phyloP scores from a whole-genome alignment of 306 rosid genomes.

The Pueraria montana region DNA sequence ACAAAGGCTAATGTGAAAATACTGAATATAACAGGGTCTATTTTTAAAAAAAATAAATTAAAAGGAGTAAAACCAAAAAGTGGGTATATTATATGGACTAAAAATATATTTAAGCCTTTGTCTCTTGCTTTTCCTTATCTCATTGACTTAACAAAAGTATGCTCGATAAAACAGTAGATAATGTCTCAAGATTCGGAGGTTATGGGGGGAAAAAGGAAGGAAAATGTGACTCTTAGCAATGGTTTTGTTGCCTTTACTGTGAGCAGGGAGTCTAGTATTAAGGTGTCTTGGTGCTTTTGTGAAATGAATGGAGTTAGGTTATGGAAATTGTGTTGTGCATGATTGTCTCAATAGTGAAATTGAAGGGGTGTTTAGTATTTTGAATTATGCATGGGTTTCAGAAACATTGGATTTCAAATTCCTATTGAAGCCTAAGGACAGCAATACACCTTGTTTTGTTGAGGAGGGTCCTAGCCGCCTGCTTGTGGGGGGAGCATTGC shows the following conservation, averaged over 20 bases:
- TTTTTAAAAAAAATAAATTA: not conserved
- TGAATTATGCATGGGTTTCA: conserved; percentile 53
- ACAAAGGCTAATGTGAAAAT: not conserved
- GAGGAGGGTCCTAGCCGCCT: conserved; percentile 95
- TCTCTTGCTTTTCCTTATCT: not conserved
- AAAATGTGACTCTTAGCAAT: conserved; percentile 30
- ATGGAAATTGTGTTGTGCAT: not conserved
- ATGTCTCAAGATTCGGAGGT: conserved; percentile 15
- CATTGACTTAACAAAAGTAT: conserved; percentile 6
- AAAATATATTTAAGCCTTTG: not conserved
- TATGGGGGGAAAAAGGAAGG: not conserved
- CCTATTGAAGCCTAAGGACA: conserved; percentile 83
- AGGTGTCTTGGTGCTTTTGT: not conserved
- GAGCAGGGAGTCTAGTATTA: not conserved
- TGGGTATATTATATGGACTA: not conserved
- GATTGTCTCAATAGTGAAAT: not conserved
- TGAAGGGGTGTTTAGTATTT: conserved; percentile 18
- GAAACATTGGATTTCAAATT: conserved; percentile 97
- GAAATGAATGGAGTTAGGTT: conserved; percentile 15
- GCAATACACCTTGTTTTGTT: conserved; percentile 71
- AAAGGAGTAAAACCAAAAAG: not conserved
- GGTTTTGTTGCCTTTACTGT: conserved; percentile 26
- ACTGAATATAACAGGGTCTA: not conserved
- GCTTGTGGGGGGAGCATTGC: conserved; percentile 84
- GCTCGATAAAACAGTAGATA: conserved; percentile 38